These are phyloP conservation scores for Leptosphaerulina australis DNA, from an alignment of 2,329 filamentous ascomycete genomes.

Conservation along the genomic window DNA sequence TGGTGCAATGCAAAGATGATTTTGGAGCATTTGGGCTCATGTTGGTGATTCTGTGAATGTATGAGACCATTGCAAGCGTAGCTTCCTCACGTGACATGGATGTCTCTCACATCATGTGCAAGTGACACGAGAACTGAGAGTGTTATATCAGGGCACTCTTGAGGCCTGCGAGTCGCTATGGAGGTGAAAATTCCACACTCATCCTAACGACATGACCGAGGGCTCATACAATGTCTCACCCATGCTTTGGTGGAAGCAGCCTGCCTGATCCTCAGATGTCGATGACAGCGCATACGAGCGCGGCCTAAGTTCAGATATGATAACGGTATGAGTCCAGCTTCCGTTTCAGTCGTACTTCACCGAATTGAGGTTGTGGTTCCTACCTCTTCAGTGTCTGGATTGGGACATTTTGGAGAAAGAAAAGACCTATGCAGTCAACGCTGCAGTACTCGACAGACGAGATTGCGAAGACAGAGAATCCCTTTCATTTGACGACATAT, in stretches of 20 bases:
- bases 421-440: too few species aligned
- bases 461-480: too few species aligned
- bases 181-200: background rate
- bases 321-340: background rate
- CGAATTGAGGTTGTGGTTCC: background rate
- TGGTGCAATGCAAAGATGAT: too few species aligned
- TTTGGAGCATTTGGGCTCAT: too few species aligned
- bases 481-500: too few species aligned
- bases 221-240: constrained; percentile 4
- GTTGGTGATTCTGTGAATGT: too few species aligned
- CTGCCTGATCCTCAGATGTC: background rate
- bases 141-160: background rate
- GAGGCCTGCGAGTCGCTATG: background rate
- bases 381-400: background rate
- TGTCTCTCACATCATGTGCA: too few species aligned
- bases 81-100: too few species aligned
- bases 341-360: background rate
- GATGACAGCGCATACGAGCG: background rate
- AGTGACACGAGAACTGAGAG: background rate
- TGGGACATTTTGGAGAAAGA: background rate
- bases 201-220: background rate
- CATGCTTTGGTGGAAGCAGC: background rate
- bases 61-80: too few species aligned
- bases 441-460: too few species aligned
- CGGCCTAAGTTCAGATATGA: constrained; percentile 1